phyloP scores from a whole-genome alignment of 768 basidiomycete genomes.

The Tylopilus sp. region DNA sequence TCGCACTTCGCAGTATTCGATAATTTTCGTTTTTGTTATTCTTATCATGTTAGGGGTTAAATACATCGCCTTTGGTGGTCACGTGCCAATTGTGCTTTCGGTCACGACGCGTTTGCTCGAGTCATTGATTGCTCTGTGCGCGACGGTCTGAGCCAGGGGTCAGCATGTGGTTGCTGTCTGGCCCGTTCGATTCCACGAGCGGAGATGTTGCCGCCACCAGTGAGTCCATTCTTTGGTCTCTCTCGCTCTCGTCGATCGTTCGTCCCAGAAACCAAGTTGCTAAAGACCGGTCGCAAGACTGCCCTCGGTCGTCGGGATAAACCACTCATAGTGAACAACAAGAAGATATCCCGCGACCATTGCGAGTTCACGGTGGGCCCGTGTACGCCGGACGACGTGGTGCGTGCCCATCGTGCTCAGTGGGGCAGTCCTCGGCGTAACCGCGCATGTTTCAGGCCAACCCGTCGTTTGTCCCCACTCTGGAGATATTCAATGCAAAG shows the following conservation, averaged over 20 bases:
- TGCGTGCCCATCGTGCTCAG: slow-evolving; percentile 33
- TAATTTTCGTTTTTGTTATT: slow-evolving; percentile 8
- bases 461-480: slow-evolving; percentile 43
- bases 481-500: slow-evolving; percentile 47
- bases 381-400: slow-evolving; percentile 51
- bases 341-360: slow-evolving; percentile 63
- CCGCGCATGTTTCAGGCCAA: slow-evolving; percentile 39
- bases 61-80: no score
- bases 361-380: slow-evolving; percentile 54
- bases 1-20: slow-evolving; percentile 2
- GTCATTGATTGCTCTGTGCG: background rate
- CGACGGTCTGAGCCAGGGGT: background rate
- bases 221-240: slow-evolving; percentile 31
- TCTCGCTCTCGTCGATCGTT: background rate
- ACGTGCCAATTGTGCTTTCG: background rate
- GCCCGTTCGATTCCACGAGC: slow-evolving; percentile 47
- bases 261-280: slow-evolving; percentile 48
- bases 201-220: slow-evolving; percentile 40
- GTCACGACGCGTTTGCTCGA: background rate
- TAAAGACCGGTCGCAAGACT: slow-evolving; percentile 58
- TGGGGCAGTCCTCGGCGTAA: background rate
- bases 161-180: slow-evolving; percentile 53
- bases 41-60: no score
- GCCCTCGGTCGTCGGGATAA: slow-evolving; percentile 55
- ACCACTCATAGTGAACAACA: slow-evolving; percentile 50